Evolutionary conservation across 2,329 filamentous ascomycete species (phyloP).

Genomic region (Fusarium protoensiforme): DNA sequence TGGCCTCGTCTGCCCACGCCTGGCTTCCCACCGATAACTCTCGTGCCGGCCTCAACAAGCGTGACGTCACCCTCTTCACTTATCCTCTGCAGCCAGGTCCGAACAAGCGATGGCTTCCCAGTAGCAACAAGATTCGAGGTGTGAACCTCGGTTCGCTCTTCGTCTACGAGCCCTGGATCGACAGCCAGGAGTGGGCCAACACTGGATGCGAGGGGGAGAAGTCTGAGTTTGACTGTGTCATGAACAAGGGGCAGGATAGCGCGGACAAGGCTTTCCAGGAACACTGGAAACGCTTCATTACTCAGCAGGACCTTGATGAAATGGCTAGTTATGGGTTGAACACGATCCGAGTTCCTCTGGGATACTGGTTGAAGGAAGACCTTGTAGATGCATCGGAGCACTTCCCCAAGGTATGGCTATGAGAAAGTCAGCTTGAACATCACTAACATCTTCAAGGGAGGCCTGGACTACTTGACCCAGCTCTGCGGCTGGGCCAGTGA

Average conservation of each 20-base stretch:
- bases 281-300: slow-evolving; percentile 65
- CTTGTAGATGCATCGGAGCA: slow-evolving; percentile 61
- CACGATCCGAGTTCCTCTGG: slow-evolving; percentile 64
- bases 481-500: slow-evolving; percentile 61
- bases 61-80: slow-evolving; percentile 14
- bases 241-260: slow-evolving; percentile 56
- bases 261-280: slow-evolving; percentile 59
- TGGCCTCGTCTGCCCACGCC: slow-evolving; percentile 28
- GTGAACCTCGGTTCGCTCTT: slow-evolving; percentile 66
- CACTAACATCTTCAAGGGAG: slow-evolving; percentile 42
- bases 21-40: slow-evolving; percentile 28
- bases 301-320: slow-evolving; percentile 57
- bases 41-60: not conserved
- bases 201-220: slow-evolving; percentile 59
- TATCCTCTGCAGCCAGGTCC: not conserved
- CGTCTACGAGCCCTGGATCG: slow-evolving; percentile 66
- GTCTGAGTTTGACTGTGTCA: slow-evolving; percentile 66
- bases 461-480: slow-evolving; percentile 57
- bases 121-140: slow-evolving; percentile 59
- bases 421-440: not conserved
- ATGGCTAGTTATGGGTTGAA: slow-evolving; percentile 64
- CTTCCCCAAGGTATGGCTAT: slow-evolving; percentile 52
- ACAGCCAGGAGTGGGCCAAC: slow-evolving; percentile 54
- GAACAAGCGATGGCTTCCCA: slow-evolving; percentile 28
- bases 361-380: slow-evolving; percentile 65